These are phyloP conservation scores for Baorangia bicolor DNA, from an alignment of 768 basidiomycete genomes.

Conservation along the genomic window DNA sequence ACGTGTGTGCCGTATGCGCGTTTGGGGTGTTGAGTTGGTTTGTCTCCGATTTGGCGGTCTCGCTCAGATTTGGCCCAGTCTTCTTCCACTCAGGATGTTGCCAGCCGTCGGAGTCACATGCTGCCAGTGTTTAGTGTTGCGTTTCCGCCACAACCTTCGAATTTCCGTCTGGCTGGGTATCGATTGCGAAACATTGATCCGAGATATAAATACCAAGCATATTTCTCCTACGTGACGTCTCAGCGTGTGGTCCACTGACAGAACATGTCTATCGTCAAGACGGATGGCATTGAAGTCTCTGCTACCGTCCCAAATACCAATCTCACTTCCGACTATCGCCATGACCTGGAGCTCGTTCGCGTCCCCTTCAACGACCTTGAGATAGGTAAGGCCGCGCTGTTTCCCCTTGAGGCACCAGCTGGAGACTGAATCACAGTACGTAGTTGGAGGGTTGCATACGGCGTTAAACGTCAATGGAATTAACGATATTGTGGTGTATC, in stretches of 20 bases:
- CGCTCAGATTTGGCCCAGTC: neutral
- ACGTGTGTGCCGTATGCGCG: neutral
- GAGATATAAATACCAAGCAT: neutral
- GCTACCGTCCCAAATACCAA: no score
- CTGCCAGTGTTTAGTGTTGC: neutral
- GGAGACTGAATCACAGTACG: neutral
- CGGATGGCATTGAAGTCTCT: neutral
- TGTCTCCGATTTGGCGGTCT: neutral
- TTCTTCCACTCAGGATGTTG: neutral
- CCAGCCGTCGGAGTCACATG: no score
- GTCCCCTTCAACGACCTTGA: neutral
- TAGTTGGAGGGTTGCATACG: neutral
- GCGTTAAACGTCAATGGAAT: neutral
- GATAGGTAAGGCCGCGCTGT: neutral
- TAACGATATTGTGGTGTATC: neutral
- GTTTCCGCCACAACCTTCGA: neutral
- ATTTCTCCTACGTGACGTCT: neutral
- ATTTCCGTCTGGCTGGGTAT: neutral
- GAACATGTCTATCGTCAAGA: neutral
- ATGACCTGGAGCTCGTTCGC: no score
- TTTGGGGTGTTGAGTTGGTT: neutral
- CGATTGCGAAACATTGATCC: neutral
- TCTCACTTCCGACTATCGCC: no score
- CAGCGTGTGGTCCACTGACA: neutral
- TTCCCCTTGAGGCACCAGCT: neutral